Evolutionary conservation across 2,329 filamentous ascomycete species (phyloP).

Genomic region (Fusarium siculi): DNA sequence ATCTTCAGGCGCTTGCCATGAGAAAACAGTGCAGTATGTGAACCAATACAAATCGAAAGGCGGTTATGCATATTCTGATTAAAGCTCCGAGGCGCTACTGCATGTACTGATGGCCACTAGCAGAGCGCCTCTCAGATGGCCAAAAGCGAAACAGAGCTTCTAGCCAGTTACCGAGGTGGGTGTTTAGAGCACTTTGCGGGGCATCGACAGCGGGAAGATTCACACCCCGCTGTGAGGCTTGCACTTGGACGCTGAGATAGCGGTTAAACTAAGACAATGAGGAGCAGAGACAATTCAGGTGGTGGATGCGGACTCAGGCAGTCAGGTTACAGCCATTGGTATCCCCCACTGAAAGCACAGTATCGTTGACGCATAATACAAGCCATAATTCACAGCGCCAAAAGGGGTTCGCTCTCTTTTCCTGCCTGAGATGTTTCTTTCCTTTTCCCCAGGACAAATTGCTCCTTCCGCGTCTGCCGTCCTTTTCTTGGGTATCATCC

Average conservation of each 20-base stretch:
- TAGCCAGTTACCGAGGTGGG: neutral
- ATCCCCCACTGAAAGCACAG: neutral
- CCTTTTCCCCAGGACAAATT: constrained; percentile 8
- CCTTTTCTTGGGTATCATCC: constrained; percentile 27
- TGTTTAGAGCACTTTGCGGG: constrained; percentile 26
- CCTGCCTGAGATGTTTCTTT: constrained; percentile 19
- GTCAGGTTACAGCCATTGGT: neutral
- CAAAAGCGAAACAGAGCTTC: constrained; percentile 19
- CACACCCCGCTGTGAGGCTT: constrained; percentile 14
- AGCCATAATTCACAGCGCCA: constrained; percentile 2
- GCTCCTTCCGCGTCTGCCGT: constrained; percentile 22
- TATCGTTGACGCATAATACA: neutral
- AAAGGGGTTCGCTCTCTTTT: constrained; percentile 11
- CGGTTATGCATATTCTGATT: constrained; percentile 28
- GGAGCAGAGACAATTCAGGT: neutral
- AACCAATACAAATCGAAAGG: constrained; percentile 19
- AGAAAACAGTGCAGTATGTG: neutral
- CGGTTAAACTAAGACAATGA: constrained; percentile 6
- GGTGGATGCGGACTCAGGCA: constrained; percentile 1
- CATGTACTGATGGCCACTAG: constrained; percentile 18
- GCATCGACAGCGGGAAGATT: neutral
- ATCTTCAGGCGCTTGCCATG: constrained; percentile 2
- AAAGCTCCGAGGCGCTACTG: constrained; percentile 34
- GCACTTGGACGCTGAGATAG: constrained; percentile 7
- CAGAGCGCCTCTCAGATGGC: constrained; percentile 22